These are phyloP conservation scores for Diutina mesorugosa DNA, from an alignment of 1,139 yeast genomes.

Conservation along the genomic window DNA sequence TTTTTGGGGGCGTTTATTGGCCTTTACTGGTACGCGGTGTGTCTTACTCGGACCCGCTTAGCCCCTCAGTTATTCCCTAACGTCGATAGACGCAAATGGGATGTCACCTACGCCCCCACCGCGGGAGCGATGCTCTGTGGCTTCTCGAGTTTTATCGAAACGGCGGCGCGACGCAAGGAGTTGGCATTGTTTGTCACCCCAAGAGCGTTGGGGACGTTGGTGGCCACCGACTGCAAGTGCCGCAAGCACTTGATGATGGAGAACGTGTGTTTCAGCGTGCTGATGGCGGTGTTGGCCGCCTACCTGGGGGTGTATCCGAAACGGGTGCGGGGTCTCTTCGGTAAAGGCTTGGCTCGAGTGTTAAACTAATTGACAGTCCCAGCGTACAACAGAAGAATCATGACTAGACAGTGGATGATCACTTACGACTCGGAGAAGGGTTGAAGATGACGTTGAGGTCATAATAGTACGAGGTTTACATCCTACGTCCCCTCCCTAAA, in stretches of 20 bases:
- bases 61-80: conserved; percentile 18
- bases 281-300: conserved; percentile 24
- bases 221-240: conserved; percentile 16
- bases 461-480: no score
- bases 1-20: conserved; percentile 23
- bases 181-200: conserved; percentile 29
- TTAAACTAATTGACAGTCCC: conserved; percentile 2
- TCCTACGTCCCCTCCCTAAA: no score
- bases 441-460: no score
- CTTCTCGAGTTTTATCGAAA: conserved; percentile 21
- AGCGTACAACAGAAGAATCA: no score
- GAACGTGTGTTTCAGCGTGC: conserved; percentile 16
- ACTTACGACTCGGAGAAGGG: no score
- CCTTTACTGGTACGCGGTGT: conserved; percentile 26
- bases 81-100: conserved; percentile 12
- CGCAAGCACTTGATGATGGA: conserved; percentile 14
- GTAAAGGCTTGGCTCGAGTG: conserved; percentile 14
- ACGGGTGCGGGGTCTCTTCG: conserved; percentile 24
- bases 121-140: conserved; percentile 22
- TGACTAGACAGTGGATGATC: no score
- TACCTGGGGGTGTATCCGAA: conserved; percentile 15
- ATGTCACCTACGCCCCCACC: conserved; percentile 19
- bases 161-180: conserved; percentile 22
- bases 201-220: conserved; percentile 22
- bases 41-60: conserved; percentile 19